Evolutionary conservation across 371 early-diverging fungal genomes (phyloP), one percentile per base, ranked within the genome.

Genomic region (Mucor mucedo): DNA sequence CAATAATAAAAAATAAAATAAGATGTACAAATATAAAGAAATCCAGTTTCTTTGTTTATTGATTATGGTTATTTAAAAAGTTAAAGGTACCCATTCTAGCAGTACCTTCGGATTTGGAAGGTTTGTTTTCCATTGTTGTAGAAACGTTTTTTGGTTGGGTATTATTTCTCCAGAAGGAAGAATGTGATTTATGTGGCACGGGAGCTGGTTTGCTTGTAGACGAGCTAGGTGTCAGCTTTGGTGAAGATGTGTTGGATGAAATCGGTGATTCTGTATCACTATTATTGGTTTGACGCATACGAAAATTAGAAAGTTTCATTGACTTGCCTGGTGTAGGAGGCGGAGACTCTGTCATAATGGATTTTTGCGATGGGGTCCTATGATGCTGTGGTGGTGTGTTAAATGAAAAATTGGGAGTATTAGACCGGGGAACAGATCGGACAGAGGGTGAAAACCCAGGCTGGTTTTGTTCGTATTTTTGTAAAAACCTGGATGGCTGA

Each of bases 141-240:
- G 32, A 38, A 21, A 28, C 28, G 27, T 21, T n/a, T 53, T 53
- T 29, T 38, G 13, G 33, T 47, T 47, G 50, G 10, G 55, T 59
- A 47, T 38, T 54, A 10, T 63, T 58, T 63, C 68, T 39, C 68
- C 68, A 58, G 44, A 68, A 68, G 13, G 62, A 62, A 30, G 62
- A 54, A 6, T 42, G 48, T 11, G 55, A 42, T 52, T 47, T 50
- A 50, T 10, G 6, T 13, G 50, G 32, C 28, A 30, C 8, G 13
- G 59, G 30, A 14, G 29, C 38, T 6, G 40, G 42, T 45, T 54
- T 21, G 50, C 60, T 35, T 10, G 52, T 41, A 33, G 63, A 57
- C 7, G 52, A 16, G 11, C 47, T 62, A 16, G 65, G 49, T 38
- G 62, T 58, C 7, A 48, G 21, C 41, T 54, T 53, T 28, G 59